These are phyloP conservation scores for Gentiana straminea DNA, from an alignment of 257 asterid species.

Conservation along the genomic window DNA sequence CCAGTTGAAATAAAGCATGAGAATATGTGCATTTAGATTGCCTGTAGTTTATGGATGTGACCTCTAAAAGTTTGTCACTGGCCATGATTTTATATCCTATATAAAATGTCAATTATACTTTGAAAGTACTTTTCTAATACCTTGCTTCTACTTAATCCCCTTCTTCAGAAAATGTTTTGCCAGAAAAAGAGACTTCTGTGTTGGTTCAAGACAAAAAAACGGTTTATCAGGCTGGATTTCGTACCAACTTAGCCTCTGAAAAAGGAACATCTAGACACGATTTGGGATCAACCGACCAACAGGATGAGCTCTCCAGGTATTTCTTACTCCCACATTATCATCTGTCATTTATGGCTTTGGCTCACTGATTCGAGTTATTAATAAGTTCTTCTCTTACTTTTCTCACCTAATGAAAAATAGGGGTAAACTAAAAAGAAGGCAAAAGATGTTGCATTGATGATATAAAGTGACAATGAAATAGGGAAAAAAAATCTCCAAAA, in stretches of 20 bases:
- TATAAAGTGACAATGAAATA: too few species aligned
- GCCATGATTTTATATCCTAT: too few species aligned
- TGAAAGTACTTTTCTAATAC: neutral
- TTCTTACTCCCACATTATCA: too few species aligned
- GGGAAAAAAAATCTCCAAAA: too few species aligned
- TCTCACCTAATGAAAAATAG: too few species aligned
- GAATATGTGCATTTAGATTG: too few species aligned
- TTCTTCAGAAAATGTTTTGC: conserved; percentile 24
- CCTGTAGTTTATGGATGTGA: too few species aligned
- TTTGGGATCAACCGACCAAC: conserved; percentile 16
- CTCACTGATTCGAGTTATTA: neutral
- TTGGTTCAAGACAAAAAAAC: conserved; percentile 19
- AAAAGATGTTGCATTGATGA: neutral
- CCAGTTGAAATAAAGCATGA: too few species aligned
- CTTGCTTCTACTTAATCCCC: conserved; percentile 4
- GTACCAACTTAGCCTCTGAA: conserved; percentile 29
- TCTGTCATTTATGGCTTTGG: too few species aligned
- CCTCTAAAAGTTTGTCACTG: too few species aligned
- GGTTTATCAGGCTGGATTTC: conserved; percentile 23
- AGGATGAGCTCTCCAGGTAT: conserved; percentile 57
- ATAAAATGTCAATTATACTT: too few species aligned
- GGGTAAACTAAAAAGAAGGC: neutral
- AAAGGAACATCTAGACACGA: conserved; percentile 32
- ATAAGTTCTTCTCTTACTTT: too few species aligned
- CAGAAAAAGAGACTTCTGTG: conserved; percentile 18